phyloP scores from a whole-genome alignment of 805 yeast genomes.

The Starmerella ratchasimensis region DNA sequence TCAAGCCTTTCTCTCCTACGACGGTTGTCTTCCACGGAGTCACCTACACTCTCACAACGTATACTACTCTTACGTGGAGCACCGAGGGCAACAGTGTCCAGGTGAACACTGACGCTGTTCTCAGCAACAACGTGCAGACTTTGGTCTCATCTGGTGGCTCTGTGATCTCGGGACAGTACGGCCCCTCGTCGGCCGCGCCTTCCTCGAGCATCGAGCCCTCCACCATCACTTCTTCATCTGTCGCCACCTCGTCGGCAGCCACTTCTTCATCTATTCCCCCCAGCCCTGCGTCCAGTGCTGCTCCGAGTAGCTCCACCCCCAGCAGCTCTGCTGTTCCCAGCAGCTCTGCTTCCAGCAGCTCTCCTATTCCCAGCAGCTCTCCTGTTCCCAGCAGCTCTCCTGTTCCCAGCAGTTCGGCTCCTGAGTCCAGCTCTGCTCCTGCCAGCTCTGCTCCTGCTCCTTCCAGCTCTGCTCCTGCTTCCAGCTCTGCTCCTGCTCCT shows the following conservation, averaged over 20 bases:
- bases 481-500: no score
- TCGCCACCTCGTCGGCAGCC: background rate
- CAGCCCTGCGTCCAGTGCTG: background rate
- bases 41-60: conserved; percentile 9
- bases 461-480: no score
- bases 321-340: background rate
- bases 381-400: background rate
- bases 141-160: background rate
- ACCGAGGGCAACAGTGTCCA: background rate
- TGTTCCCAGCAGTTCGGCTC: no score
- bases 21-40: conserved; percentile 10
- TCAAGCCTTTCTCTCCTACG: conserved; percentile 2
- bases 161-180: background rate
- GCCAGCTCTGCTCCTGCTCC: no score
- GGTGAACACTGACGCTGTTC: background rate
- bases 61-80: conserved; percentile 10
- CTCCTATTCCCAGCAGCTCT: background rate
- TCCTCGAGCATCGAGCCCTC: background rate
- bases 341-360: background rate
- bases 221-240: background rate
- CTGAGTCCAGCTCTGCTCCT: background rate
- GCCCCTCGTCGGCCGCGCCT: background rate
- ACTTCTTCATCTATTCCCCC: background rate
- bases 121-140: no score
- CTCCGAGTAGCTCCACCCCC: background rate